These are phyloP conservation scores for Aspergillus ustus DNA, from an alignment of 2,329 filamentous ascomycete species.

Conservation along the genomic window DNA sequence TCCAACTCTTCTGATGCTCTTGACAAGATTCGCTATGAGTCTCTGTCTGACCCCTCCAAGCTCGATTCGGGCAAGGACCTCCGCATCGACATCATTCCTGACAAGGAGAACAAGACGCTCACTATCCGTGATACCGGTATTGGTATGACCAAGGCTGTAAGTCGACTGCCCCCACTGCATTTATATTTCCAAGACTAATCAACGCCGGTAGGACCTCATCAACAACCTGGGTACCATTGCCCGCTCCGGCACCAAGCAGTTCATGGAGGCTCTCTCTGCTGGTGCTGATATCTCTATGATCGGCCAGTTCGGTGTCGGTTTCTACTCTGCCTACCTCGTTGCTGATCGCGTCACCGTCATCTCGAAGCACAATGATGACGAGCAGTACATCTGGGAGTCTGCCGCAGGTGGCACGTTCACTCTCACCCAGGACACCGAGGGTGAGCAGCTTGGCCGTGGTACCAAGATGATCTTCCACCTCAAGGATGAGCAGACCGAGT, in stretches of 20 bases:
- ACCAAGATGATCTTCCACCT: constrained; percentile 98
- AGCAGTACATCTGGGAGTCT: constrained; percentile 99
- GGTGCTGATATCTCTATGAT: constrained; percentile 99
- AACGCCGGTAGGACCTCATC: constrained; percentile 77
- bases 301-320: constrained; percentile 99
- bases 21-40: constrained; percentile 99
- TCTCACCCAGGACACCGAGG: constrained; percentile 86
- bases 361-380: constrained; percentile 99
- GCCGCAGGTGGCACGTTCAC: constrained; percentile 96
- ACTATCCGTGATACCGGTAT: constrained; percentile 98
- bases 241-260: constrained; percentile 99
- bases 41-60: constrained; percentile 95
- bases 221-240: constrained; percentile 99
- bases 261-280: constrained; percentile 98
- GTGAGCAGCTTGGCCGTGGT: constrained; percentile 87
- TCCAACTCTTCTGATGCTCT: constrained; percentile 99
- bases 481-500: constrained; percentile 99
- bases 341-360: constrained; percentile 94
- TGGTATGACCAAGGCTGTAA: constrained; percentile 99
- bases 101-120: constrained; percentile 96
- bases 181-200: not conserved
- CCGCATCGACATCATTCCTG: constrained; percentile 97
- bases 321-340: constrained; percentile 99
- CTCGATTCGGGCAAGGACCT: constrained; percentile 98
- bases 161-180: constrained; percentile 44